Evolutionary conservation across 78 protist species (phyloP).

Genomic region (Cavenderia fasciculata): DNA sequence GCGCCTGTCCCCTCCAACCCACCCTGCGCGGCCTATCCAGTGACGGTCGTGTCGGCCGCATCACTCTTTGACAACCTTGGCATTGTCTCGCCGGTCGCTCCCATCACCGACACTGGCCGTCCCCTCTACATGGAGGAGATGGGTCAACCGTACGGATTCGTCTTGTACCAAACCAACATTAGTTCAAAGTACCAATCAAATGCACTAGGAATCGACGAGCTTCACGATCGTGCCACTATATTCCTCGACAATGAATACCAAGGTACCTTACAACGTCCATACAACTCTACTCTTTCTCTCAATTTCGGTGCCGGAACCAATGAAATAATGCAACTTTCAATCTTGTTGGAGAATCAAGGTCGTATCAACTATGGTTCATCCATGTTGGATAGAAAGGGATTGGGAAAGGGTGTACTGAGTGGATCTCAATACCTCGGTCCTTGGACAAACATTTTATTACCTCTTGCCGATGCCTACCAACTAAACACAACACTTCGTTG

Average conservation of each 20-base stretch:
- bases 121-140: conserved; percentile 25
- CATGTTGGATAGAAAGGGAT: conserved; percentile 36
- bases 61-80: conserved; percentile 11
- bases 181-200: conserved; percentile 9
- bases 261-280: conserved; percentile 31
- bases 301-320: conserved; percentile 29
- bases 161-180: conserved; percentile 45
- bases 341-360: conserved; percentile 55
- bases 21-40: not conserved
- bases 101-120: not conserved
- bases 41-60: not conserved
- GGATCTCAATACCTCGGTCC: conserved; percentile 24
- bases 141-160: conserved; percentile 38
- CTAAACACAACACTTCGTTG: not conserved
- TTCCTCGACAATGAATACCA: not conserved
- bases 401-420: conserved; percentile 11
- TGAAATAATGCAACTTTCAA: not conserved
- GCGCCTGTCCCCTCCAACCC: conserved; percentile 25
- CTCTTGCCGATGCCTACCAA: not conserved
- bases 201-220: not conserved
- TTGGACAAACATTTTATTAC: conserved; percentile 31
- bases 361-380: conserved; percentile 35
- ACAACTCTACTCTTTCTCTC: not conserved
- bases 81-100: not conserved
- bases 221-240: conserved; percentile 50